A percentile compares a stretch with the other conserved stretches of the same genome.
Evolutionary conservation across 495 filamentous ascomycete genomes (phyloP).

Genomic region (Podospora fimiseda): DNA sequence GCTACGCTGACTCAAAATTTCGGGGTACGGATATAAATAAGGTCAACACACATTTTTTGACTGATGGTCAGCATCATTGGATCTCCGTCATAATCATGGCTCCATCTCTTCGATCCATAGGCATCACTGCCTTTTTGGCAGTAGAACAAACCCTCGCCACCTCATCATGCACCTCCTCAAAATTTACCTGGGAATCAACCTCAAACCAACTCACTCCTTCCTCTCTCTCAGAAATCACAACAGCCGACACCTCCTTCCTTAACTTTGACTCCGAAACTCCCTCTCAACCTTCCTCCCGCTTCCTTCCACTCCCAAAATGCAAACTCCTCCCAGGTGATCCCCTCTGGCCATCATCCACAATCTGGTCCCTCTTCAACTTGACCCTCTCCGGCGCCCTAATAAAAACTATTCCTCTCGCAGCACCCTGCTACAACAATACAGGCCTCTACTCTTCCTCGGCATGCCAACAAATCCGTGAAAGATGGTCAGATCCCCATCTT

Average conservation of each 20-base stretch:
- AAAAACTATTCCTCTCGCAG: slow-evolving; percentile 49
- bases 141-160: too few relatives aligned
- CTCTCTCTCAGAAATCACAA: not conserved
- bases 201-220: not conserved
- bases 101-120: not conserved
- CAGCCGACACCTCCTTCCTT: slow-evolving; percentile 5
- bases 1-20: too few relatives aligned
- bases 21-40: not conserved
- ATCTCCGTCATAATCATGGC: not conserved
- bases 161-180: not conserved
- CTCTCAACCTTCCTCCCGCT: not conserved
- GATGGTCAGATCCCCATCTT: slow-evolving; percentile 25
- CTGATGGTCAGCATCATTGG: too few relatives aligned
- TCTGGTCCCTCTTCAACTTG: slow-evolving; percentile 41
- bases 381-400: slow-evolving; percentile 48
- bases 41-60: too few relatives aligned
- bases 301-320: slow-evolving; percentile 25
- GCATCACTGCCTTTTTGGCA: not conserved
- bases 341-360: slow-evolving; percentile 34
- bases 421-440: slow-evolving; percentile 48
- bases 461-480: slow-evolving; percentile 32
- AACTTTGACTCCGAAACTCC: slow-evolving; percentile 5
- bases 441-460: slow-evolving; percentile 38
- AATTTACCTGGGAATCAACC: not conserved
- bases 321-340: slow-evolving; percentile 46